These are phyloP conservation scores for Coemansia erecta DNA, from an alignment of 192 early-diverging fungal species.

Conservation along the genomic window DNA sequence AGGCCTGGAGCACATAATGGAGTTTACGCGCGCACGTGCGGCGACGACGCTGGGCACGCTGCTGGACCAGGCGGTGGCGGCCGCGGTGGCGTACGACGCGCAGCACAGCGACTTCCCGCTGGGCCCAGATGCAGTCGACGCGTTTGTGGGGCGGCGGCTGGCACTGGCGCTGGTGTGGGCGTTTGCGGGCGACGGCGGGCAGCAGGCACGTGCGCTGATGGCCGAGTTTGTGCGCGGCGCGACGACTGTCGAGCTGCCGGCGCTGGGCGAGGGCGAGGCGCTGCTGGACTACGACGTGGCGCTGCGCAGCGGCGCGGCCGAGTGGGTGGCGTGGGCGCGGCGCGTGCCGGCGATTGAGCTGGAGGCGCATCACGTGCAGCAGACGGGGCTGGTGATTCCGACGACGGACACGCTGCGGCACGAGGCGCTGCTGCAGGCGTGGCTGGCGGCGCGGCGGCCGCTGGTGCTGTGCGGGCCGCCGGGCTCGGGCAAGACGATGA, in stretches of 20 bases:
- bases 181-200: constrained; percentile 86
- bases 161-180: constrained; percentile 87
- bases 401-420: constrained; percentile 97
- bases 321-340: constrained; percentile 88
- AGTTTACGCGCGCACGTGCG: constrained; percentile 85
- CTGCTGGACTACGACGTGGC: constrained; percentile 91
- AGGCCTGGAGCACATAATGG: constrained; percentile 94
- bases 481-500: constrained; percentile 99
- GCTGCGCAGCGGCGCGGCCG: constrained; percentile 63
- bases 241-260: constrained; percentile 74
- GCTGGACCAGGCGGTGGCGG: constrained; percentile 80
- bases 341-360: constrained; percentile 94
- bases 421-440: constrained; percentile 93
- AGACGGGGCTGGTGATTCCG: constrained; percentile 94
- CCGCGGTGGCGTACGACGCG: constrained; percentile 84
- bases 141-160: constrained; percentile 81
- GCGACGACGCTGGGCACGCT: constrained; percentile 87
- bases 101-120: constrained; percentile 96
- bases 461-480: constrained; percentile 97
- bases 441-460: constrained; percentile 94
- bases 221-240: constrained; percentile 78
- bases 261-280: constrained; percentile 43
- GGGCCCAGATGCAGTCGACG: constrained; percentile 69
- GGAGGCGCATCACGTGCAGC: constrained; percentile 86
- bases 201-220: constrained; percentile 67